Percentiles rank a stretch among this genome's conserved stretches.
Conservation (phyloP, 805 yeast genomes). For the Osmozyma mogii region DNA sequence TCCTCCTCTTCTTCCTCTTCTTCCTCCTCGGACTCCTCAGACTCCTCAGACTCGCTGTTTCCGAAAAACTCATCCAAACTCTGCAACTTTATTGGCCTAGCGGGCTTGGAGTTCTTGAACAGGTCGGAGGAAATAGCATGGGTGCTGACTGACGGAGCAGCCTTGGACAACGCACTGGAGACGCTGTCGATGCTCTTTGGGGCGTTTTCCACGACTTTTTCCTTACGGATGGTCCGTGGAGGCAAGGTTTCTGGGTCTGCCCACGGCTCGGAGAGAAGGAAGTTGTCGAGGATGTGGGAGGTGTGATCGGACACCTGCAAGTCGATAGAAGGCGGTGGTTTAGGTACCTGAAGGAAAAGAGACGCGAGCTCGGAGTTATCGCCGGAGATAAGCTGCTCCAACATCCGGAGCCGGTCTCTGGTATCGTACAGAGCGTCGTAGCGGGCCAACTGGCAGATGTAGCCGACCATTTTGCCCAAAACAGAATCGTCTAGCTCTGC, state of each 20-base stretch:
- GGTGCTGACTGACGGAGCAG: constrained; percentile 10
- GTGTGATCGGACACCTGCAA: neutral
- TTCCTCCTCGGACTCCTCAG: constrained; percentile 11
- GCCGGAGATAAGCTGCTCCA: constrained; percentile 50
- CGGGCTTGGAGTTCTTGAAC: constrained; percentile 5
- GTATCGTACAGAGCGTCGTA: constrained; percentile 72
- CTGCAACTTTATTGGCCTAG: constrained; percentile 50
- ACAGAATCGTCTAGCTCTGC: constrained; percentile 9
- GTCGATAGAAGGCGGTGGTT: constrained; percentile 45
- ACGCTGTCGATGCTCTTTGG: too few relatives aligned
- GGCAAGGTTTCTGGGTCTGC: constrained; percentile 24
- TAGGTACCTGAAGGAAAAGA: constrained; percentile 68
- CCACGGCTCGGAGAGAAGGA: constrained; percentile 49
- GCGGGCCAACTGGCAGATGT: constrained; percentile 55
- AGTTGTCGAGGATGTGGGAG: too few relatives aligned
- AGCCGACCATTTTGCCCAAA: constrained; percentile 47
- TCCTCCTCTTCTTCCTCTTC: constrained; percentile 12
- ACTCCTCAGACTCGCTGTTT: constrained; percentile 13
- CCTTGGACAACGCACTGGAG: constrained; percentile 8
- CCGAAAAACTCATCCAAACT: constrained; percentile 83
- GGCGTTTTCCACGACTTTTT: too few relatives aligned
- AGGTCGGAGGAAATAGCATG: constrained; percentile 20
- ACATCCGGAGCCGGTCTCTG: constrained; percentile 77
- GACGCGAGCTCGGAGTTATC: constrained; percentile 54
- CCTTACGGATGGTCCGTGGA: constrained; percentile 24